phyloP scores from a whole-genome alignment of 768 basidiomycete species.

The Termitomyces sp. region DNA sequence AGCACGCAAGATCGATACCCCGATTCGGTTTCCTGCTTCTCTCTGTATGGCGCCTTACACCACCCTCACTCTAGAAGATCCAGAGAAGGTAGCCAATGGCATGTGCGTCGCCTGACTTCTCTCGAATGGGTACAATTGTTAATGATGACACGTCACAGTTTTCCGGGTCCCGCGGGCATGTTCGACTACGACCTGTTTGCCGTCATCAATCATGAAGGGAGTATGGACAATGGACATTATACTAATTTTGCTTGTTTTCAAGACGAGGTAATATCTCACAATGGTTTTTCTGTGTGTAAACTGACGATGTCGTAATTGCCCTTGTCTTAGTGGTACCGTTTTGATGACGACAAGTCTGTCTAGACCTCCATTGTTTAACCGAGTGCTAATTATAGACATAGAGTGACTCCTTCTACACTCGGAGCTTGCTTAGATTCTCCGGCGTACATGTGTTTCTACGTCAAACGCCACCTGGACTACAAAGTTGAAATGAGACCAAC shows the following conservation, averaged over 20 bases:
- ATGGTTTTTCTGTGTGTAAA: neutral
- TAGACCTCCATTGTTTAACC: conserved; percentile 1
- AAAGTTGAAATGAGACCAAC: conserved; percentile 67
- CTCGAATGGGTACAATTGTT: neutral
- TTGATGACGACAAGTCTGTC: conserved; percentile 86
- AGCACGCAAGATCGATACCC: conserved; percentile 82
- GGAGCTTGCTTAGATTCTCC: conserved; percentile 66
- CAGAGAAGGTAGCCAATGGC: conserved; percentile 42
- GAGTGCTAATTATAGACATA: conserved; percentile 25
- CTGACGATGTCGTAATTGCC: conserved; percentile 6
- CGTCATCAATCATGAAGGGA: conserved; percentile 93
- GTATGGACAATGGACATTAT: conserved; percentile 94
- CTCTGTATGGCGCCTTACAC: conserved; percentile 91
- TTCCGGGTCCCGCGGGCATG: conserved; percentile 60
- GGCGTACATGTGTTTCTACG: conserved; percentile 96
- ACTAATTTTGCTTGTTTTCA: conserved; percentile 82
- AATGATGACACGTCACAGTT: conserved; percentile 26
- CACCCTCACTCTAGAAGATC: conserved; percentile 54
- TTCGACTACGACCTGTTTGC: conserved; percentile 92
- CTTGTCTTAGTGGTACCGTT: conserved; percentile 77
- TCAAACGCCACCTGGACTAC: conserved; percentile 86
- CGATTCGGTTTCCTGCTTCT: conserved; percentile 76
- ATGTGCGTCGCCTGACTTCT: conserved; percentile 25
- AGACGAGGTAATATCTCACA: conserved; percentile 59
- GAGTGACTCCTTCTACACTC: conserved; percentile 72